phyloP scores from a whole-genome alignment of 1,139 yeast species.

The Meyerozyma athensensis region DNA sequence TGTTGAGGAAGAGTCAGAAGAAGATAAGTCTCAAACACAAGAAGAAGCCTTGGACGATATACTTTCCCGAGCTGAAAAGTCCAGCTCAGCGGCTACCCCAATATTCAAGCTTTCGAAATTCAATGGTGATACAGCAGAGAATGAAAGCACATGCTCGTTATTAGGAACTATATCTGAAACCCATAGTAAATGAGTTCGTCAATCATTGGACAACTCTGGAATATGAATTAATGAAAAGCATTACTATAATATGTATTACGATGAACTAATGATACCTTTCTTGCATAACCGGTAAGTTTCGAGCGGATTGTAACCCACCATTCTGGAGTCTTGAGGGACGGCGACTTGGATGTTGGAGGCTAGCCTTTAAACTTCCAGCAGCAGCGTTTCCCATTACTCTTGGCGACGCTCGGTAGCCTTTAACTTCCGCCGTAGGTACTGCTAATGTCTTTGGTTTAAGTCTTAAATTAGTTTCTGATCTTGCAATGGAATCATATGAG shows the following conservation, averaged over 20 bases:
- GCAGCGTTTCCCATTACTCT: no score
- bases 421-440: no score
- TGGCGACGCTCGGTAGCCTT: slow-evolving; percentile 2
- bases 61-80: slow-evolving; percentile 1
- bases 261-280: no score
- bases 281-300: no score
- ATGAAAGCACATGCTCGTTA: background rate
- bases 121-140: slow-evolving; percentile 8
- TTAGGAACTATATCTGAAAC: background rate
- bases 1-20: slow-evolving; percentile 19
- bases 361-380: no score
- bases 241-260: no score
- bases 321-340: no score
- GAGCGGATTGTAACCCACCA: no score
- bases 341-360: no score
- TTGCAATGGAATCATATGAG: slow-evolving; percentile 16
- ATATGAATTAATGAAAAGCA: no score
- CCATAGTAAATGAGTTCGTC: no score
- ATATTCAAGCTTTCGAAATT: slow-evolving; percentile 1
- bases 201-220: no score
- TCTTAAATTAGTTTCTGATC: slow-evolving; percentile 16
- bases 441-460: slow-evolving; percentile 13
- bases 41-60: background rate
- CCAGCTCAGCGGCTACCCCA: slow-evolving; percentile 4
- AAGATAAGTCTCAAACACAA: slow-evolving; percentile 11